Percentiles rank a stretch among this genome's conserved stretches.
Evolutionary conservation across 192 early-diverging fungal genomes (phyloP).

Genomic region (Coemansia sp.): DNA sequence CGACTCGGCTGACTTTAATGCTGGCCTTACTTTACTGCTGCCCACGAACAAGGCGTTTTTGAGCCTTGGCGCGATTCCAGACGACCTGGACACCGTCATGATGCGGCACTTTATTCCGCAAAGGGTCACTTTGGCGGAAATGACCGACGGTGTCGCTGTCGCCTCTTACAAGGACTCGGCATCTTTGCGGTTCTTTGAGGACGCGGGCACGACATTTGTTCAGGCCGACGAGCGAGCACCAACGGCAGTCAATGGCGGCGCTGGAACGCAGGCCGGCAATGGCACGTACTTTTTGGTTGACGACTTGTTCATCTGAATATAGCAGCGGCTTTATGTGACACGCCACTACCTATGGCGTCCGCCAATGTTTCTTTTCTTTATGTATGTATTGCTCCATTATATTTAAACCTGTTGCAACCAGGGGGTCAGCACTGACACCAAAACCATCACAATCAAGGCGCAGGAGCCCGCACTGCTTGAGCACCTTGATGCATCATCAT

Average conservation of each 20-base stretch:
- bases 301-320: constrained; percentile 21
- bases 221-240: constrained; percentile 29
- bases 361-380: too few relatives aligned
- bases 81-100: constrained; percentile 37
- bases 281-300: constrained; percentile 39
- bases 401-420: too few relatives aligned
- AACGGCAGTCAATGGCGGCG: constrained; percentile 19
- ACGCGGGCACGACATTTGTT: constrained; percentile 19
- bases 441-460: too few relatives aligned
- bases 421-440: too few relatives aligned
- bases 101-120: constrained; percentile 42
- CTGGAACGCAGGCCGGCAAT: constrained; percentile 22
- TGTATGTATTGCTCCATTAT: too few relatives aligned
- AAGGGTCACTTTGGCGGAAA: constrained; percentile 14
- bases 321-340: too few relatives aligned
- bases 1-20: constrained; percentile 33
- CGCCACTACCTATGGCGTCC: too few relatives aligned
- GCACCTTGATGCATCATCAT: too few relatives aligned
- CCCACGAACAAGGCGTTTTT: constrained; percentile 47
- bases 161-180: constrained; percentile 22
- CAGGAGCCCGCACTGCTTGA: too few relatives aligned
- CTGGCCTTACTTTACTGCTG: constrained; percentile 38
- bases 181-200: constrained; percentile 21
- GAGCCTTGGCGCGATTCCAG: constrained; percentile 18
- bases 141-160: constrained; percentile 23